Evolutionary conservation across 768 basidiomycete genomes (phyloP), one percentile per base, ranked within the genome.

Genomic region (Rhodotorula graminis): DNA sequence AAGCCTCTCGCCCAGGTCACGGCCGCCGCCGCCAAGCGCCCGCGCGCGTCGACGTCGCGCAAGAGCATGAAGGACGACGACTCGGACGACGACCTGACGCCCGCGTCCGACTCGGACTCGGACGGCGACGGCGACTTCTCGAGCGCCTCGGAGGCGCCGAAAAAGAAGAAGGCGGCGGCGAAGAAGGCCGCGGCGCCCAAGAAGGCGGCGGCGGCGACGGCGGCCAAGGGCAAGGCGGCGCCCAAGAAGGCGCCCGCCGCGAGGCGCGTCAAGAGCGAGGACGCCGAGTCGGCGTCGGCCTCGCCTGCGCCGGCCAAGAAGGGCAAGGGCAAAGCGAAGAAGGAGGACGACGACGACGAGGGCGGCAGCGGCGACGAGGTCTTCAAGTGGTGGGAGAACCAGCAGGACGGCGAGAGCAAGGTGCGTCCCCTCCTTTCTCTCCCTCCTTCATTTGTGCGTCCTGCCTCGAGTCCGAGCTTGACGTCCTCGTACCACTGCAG

Each of bases 371-470:
- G 81, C 57, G 85, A 83, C 74, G 80, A 87, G 84, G 80, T 83
- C 83, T 77, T 78, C 69, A 78, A 84, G 64, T 74, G 75, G 66
- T 77, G 76, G 91, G 90, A 93, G 77, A 81, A 84, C 71, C 83
- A 86, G 76, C 79, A 82, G 37, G 76, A 78, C 60, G 77, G 70
- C 14, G 85, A 89, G 12, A 46, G 14, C 44, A 46, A 46, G 44
- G 44, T 46, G 44, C 44, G 44, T 46, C 18, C 16, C 23, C n/a
- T n/a, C n/a, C n/a, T n/a, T n/a, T n/a, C 62, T 14, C 25, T 21
- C 27, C 11, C 33, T 11, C 9, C 27, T 10, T 49, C 16, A 42
- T 31, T 49, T 78, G 90, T 84, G 87, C 52, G 83, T 68, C 12
- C 44, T 46, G n/a, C n/a, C n/a, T n/a, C n/a, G n/a, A n/a, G n/a